Evolutionary conservation across 169 alveolate genomes (phyloP).

Genomic region (Eimeria falciformis): DNA sequence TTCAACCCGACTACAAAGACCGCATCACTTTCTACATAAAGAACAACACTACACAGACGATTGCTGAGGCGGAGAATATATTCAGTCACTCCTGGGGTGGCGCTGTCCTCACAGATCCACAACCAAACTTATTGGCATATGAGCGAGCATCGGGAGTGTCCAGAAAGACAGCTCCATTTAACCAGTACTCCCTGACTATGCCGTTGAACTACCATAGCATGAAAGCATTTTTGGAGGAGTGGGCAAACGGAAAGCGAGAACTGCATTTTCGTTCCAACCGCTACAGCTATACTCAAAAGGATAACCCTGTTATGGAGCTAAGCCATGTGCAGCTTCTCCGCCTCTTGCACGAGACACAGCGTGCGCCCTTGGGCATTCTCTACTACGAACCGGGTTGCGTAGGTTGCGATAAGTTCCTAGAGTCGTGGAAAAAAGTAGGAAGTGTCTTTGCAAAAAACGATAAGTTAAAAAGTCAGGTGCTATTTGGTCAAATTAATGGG

Average conservation of each 20-base stretch:
- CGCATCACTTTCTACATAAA: constrained; percentile 29
- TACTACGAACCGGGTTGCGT: constrained; percentile 46
- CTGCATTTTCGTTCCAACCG: constrained; percentile 55
- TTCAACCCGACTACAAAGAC: background rate
- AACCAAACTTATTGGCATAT: constrained; percentile 8
- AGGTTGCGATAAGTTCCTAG: constrained; percentile 26
- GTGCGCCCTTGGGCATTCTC: constrained; percentile 15
- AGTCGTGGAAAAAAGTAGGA: constrained; percentile 20
- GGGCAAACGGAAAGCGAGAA: background rate
- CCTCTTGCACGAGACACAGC: background rate
- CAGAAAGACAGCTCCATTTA: constrained; percentile 16
- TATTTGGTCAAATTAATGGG: constrained; percentile 18
- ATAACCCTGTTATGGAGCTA: constrained; percentile 23
- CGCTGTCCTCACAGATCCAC: constrained; percentile 11
- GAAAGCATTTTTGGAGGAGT: background rate
- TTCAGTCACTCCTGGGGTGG: constrained; percentile 60
- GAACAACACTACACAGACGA: constrained; percentile 5
- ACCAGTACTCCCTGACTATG: constrained; percentile 49
- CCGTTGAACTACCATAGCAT: constrained; percentile 36
- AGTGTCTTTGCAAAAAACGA: background rate
- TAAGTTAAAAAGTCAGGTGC: background rate
- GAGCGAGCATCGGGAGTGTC: background rate
- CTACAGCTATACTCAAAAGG: background rate
- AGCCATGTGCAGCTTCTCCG: constrained; percentile 10
- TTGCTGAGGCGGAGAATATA: constrained; percentile 20